Evolutionary conservation across 306 rosid species (phyloP), one percentile per base, ranked within the genome.

Genomic region (Alnus rubra): DNA sequence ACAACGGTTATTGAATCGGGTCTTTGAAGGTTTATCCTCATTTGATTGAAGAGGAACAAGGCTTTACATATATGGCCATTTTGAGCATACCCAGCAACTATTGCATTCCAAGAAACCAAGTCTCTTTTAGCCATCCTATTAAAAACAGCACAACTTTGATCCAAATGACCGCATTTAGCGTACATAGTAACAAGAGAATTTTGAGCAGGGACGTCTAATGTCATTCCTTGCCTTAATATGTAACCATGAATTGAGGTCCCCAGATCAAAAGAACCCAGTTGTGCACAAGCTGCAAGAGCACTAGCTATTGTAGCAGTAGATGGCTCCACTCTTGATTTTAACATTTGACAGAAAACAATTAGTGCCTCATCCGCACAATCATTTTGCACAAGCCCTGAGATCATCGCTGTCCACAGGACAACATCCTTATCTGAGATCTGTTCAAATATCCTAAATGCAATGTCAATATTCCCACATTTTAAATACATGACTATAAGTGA

Each of bases 31-130:
- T 79, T 58, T 49, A 55, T 19, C 81, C 87, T 88, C 97, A 90
- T 88, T 81, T 88, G 80, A 16, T 83, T 82, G 71, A 92, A 89
- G 73, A 90, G 87, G 49, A 68, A 55, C 79, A 90, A 82, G 12
- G 89, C 95, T 65, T 90, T 71, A 4, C 68, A 30, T 19, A 90
- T 49, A 79, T 79, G 55, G 10, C 97, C 97, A 73, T 86, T 90
- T 83, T 88, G 97, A 76, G 92, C 85, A 79, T 88, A 89, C 50
- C 90, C 95, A 62, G 85, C 79, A 58, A 92, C 79, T 50, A 90
- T 86, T 1, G 93, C 95, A 71, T 92, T 92, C 95, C 97, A 92
- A 56, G 95, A 87, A 81, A 92, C 93, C 82, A 90, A 86, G 79
- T 92, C 97, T 78, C 87, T 87, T 71, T 75, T 65, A 58, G 52